These are phyloP conservation scores for Ustilago tritici DNA, from an alignment of 1,284 basidiomycete genomes.

Conservation along the genomic window DNA sequence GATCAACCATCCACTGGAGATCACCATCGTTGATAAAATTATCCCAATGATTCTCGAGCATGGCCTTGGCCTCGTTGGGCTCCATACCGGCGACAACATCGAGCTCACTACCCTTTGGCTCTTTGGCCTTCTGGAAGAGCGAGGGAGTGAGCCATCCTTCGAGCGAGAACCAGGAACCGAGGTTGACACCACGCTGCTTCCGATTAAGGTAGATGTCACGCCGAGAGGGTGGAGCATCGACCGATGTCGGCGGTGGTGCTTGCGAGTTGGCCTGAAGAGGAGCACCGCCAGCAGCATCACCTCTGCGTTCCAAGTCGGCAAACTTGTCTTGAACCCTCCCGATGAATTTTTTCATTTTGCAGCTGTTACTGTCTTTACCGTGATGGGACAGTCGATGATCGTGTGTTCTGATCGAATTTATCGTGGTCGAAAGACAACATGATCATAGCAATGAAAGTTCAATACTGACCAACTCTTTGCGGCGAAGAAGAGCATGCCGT, in stretches of 20 bases:
- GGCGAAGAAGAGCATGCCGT: not conserved
- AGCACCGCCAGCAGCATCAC: not conserved
- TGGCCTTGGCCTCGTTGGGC: constrained; percentile 72
- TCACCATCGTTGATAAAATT: constrained; percentile 70
- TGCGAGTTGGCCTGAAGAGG: constrained; percentile 11
- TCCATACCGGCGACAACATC: constrained; percentile 78
- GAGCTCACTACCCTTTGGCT: constrained; percentile 69
- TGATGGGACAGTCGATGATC: not conserved
- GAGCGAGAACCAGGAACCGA: constrained; percentile 74
- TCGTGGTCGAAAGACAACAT: not conserved
- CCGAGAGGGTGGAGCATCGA: constrained; percentile 32
- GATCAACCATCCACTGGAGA: constrained; percentile 77
- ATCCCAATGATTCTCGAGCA: constrained; percentile 84
- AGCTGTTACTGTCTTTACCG: not conserved
- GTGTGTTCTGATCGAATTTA: not conserved
- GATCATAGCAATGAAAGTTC: not conserved
- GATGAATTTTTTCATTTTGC: constrained; percentile 47
- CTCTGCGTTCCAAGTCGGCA: constrained; percentile 7
- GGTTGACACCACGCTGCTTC: constrained; percentile 84
- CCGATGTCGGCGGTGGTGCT: constrained; percentile 37
- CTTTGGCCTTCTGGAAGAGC: constrained; percentile 56
- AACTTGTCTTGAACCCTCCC: constrained; percentile 47
- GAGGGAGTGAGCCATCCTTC: constrained; percentile 69
- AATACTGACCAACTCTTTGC: not conserved
- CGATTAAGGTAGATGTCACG: constrained; percentile 76